A percentile compares a stretch with the other conserved stretches of the same genome.
These are phyloP conservation scores for Lasiodiplodia citricola DNA, from an alignment of 2,329 filamentous ascomycete species.

Conservation along the genomic window DNA sequence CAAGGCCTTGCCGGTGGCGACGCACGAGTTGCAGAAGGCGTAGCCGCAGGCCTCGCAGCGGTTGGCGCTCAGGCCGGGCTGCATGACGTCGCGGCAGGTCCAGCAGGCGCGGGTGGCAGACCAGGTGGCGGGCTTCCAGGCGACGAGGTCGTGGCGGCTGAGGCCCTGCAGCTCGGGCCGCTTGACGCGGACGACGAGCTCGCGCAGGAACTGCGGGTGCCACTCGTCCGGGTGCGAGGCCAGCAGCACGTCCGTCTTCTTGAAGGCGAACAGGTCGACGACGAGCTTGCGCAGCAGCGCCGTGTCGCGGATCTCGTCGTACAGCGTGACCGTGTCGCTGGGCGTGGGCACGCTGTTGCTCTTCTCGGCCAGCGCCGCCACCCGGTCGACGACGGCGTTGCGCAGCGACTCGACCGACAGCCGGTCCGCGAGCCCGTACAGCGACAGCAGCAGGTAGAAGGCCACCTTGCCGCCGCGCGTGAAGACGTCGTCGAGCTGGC, in stretches of 20 bases:
- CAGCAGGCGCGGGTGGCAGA: slow-evolving; percentile 43
- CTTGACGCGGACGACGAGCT: slow-evolving; percentile 54
- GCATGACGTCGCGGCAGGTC: slow-evolving; percentile 45
- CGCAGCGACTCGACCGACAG: slow-evolving; percentile 52
- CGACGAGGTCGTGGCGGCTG: slow-evolving; percentile 45
- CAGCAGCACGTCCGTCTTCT: slow-evolving; percentile 57
- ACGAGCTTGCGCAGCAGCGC: slow-evolving; percentile 49
- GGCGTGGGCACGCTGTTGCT: slow-evolving; percentile 58
- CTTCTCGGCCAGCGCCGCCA: slow-evolving; percentile 51
- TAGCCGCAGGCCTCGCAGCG: slow-evolving; percentile 49
- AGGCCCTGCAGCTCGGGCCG: slow-evolving; percentile 50
- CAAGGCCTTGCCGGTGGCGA: slow-evolving; percentile 36
- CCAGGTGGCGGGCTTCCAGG: slow-evolving; percentile 47
- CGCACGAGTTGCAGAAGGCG: slow-evolving; percentile 49
- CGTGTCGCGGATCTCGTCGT: slow-evolving; percentile 48
- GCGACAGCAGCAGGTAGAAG: slow-evolving; percentile 56
- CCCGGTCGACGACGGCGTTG: slow-evolving; percentile 51
- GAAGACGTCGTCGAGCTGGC: slow-evolving; percentile 42
- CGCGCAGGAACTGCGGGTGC: slow-evolving; percentile 55
- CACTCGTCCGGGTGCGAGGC: slow-evolving; percentile 53
- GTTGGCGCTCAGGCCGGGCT: slow-evolving; percentile 44
- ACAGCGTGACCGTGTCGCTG: slow-evolving; percentile 54
- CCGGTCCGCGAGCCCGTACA: slow-evolving; percentile 54
- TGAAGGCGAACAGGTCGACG: slow-evolving; percentile 58
- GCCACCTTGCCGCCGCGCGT: slow-evolving; percentile 55